phyloP scores from a whole-genome alignment of 2,329 filamentous ascomycete species.

The Dactylonectria estremocensis region DNA sequence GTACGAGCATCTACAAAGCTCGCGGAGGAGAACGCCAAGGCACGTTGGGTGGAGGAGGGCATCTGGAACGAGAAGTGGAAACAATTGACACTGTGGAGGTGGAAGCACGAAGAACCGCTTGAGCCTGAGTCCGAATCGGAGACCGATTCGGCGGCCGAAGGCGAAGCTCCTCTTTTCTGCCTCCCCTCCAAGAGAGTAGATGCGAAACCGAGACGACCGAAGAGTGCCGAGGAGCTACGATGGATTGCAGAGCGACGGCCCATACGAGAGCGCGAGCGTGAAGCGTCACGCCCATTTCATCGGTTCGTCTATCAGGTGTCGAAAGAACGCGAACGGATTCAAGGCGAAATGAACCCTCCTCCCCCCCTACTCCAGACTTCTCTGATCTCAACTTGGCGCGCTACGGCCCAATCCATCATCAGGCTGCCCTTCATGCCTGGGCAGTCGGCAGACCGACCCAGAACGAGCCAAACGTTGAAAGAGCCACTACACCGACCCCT shows the following conservation, averaged over 20 bases:
- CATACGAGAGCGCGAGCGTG: conserved; percentile 4
- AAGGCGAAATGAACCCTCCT: conserved; percentile 3
- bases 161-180: too few relatives aligned
- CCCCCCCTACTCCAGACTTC: too few relatives aligned
- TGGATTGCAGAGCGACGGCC: conserved; percentile 5
- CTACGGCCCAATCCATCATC: too few relatives aligned
- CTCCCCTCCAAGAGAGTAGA: too few relatives aligned
- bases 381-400: too few relatives aligned
- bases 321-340: conserved; percentile 4
- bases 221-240: background rate
- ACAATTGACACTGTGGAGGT: background rate
- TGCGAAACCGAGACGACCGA: background rate
- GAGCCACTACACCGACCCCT: too few relatives aligned
- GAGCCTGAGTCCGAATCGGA: conserved; percentile 7
- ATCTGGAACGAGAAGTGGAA: conserved; percentile 12
- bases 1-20: too few relatives aligned
- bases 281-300: conserved; percentile 10
- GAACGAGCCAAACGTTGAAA: too few relatives aligned
- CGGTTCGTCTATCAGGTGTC: conserved; percentile 14
- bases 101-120: conserved; percentile 10
- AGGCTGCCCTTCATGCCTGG: too few relatives aligned
- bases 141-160: too few relatives aligned
- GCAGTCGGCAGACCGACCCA: too few relatives aligned
- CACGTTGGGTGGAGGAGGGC: conserved; percentile 4
- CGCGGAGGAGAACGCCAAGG: conserved; percentile 1